Evolutionary conservation across 306 rosid genomes (phyloP), one percentile per base, ranked within the genome.

Genomic region (Glycine latifolia): DNA sequence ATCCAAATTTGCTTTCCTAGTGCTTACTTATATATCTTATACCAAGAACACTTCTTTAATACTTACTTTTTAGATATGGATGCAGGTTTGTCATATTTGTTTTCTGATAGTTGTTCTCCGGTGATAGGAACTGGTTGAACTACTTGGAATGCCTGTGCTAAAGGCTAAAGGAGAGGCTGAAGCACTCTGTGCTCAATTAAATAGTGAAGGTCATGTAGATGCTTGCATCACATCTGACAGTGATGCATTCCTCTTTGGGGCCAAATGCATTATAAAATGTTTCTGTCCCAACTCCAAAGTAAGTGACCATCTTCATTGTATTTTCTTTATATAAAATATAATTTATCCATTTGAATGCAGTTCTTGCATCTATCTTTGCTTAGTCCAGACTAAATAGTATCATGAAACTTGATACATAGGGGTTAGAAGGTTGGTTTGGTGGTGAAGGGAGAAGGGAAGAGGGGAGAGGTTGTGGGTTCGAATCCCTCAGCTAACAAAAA

Each of bases 161-260:
- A 88, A 84, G 74, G 97, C 98, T 73, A 95, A 89, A 81, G 99
- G 99, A 77, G 99, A 93, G 86, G 99, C 99, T 16, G 96, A 95
- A 86, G 98, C 96, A 75, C 87, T 93, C 48, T 95, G 99, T 53
- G 96, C 92, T 14, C 98, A 93, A 82, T 86, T 95, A 86, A 81
- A 93, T 60, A 54, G 75, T 5, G 95, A 89, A 86, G 99, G 96
- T 79, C 79, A 86, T 79, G 96, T 95, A 52, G 91, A 95, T 82
- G 97, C 98, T 77, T 95, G 99, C 90, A 90, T 91, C 60, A 91
- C 97, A 61, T 77, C 91, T 60, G 98, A 95, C 78, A 91, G 97
- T 83, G 98, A 93, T 88, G 96, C 97, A 50, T 91, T 95, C 83
- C 92, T 95, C 71, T 93, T 80, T 85, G 99, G 98, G 63, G 98